Percentiles rank a stretch among this genome's conserved stretches.
phyloP scores from a whole-genome alignment of 441 rosid species.

The Oxalis stricta region DNA sequence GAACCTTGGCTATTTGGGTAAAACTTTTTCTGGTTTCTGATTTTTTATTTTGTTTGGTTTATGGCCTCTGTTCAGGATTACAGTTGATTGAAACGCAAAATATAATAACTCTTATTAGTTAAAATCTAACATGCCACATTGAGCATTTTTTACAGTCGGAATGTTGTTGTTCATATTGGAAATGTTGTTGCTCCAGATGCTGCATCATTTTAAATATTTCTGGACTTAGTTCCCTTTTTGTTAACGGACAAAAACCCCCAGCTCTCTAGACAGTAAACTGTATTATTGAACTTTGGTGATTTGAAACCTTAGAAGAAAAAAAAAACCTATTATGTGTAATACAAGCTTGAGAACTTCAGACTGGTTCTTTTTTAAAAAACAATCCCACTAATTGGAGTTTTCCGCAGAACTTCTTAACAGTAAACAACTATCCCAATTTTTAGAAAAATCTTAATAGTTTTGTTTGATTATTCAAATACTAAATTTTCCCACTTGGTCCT shows the following conservation, averaged over 20 bases:
- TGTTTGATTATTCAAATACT: neutral
- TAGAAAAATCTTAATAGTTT: neutral
- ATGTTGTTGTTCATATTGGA: neutral
- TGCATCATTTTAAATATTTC: neutral
- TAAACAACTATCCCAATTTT: neutral
- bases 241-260: neutral
- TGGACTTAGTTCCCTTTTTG: neutral
- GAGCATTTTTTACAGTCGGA: too few species aligned
- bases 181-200: neutral
- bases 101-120: too few species aligned
- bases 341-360: neutral
- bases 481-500: too few species aligned
- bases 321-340: too few species aligned
- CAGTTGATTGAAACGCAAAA: neutral
- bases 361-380: neutral
- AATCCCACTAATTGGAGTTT: neutral
- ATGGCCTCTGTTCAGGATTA: neutral
- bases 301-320: neutral
- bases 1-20: slow-evolving; percentile 99
- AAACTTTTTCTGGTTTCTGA: neutral
- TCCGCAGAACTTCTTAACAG: neutral
- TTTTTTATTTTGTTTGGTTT: neutral
- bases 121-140: neutral
- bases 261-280: neutral
- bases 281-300: neutral